Conservation (phyloP, 441 rosid genomes). For the Geranium incanum region DNA sequence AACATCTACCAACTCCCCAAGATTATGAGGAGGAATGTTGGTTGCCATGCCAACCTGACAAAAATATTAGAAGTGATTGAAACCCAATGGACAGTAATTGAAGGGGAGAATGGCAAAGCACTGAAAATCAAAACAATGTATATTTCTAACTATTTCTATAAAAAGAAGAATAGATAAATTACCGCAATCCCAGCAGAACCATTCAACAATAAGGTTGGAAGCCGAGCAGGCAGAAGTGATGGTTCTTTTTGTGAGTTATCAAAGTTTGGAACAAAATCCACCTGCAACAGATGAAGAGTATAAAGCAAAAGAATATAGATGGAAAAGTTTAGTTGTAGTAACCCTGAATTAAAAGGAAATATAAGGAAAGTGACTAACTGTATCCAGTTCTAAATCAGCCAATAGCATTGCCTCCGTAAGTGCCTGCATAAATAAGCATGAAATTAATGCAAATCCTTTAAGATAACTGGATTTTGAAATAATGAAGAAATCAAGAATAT, state of each 20-base stretch:
- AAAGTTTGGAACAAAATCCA: slow-evolving; percentile 84
- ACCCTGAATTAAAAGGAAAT: slow-evolving; percentile 2
- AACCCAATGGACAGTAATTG: neutral
- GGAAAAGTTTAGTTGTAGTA: slow-evolving; percentile 2
- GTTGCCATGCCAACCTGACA: slow-evolving; percentile 97
- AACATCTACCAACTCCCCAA: slow-evolving; percentile 90
- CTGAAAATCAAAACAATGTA: neutral
- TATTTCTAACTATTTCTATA: slow-evolving; percentile 7
- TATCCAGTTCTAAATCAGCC: slow-evolving; percentile 78
- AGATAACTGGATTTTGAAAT: neutral
- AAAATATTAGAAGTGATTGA: neutral
- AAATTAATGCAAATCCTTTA: slow-evolving; percentile 4
- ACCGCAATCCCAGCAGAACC: slow-evolving; percentile 99
- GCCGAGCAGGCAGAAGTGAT: slow-evolving; percentile 82
- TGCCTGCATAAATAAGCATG: slow-evolving; percentile 43
- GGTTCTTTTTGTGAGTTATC: slow-evolving; percentile 92
- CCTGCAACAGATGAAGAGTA: slow-evolving; percentile 37
- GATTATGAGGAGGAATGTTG: slow-evolving; percentile 95
- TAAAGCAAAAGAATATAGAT: neutral
- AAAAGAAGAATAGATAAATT: slow-evolving; percentile 17
- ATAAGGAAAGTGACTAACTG: slow-evolving; percentile 39
- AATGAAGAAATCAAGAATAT: neutral
- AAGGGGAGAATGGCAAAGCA: neutral
- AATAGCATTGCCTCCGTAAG: slow-evolving; percentile 76
- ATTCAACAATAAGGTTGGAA: slow-evolving; percentile 77